These are phyloP conservation scores for Metschnikowia reukaufii DNA, from an alignment of 805 yeast genomes.

Conservation along the genomic window DNA sequence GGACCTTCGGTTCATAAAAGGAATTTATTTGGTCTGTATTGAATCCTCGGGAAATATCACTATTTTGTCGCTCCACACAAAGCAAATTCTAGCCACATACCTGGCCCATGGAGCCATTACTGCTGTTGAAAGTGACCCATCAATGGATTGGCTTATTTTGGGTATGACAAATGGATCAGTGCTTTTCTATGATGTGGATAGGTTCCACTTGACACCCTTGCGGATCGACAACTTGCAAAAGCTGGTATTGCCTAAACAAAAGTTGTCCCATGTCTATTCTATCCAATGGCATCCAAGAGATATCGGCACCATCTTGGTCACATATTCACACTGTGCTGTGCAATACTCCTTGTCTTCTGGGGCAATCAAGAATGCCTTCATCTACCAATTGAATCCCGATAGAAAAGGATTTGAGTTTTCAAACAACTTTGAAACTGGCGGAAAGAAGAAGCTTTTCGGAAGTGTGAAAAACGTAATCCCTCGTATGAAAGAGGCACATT, in stretches of 20 bases:
- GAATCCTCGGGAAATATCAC: slow-evolving; percentile 60
- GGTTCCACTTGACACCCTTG: slow-evolving; percentile 64
- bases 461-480: slow-evolving; percentile 34
- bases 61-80: slow-evolving; percentile 68
- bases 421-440: slow-evolving; percentile 31
- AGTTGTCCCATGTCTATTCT: slow-evolving; percentile 61
- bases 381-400: slow-evolving; percentile 63
- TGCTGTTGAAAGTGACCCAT: slow-evolving; percentile 76
- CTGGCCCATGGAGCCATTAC: slow-evolving; percentile 67
- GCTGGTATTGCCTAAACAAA: slow-evolving; percentile 52
- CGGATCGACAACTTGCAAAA: slow-evolving; percentile 73
- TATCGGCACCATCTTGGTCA: slow-evolving; percentile 70
- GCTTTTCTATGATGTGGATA: slow-evolving; percentile 76
- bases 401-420: slow-evolving; percentile 58
- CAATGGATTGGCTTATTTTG: slow-evolving; percentile 80
- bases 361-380: slow-evolving; percentile 53
- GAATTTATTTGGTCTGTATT: slow-evolving; percentile 75
- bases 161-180: slow-evolving; percentile 79
- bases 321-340: slow-evolving; percentile 69
- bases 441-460: slow-evolving; percentile 43
- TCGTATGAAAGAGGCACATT: slow-evolving; percentile 53
- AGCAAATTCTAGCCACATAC: slow-evolving; percentile 58
- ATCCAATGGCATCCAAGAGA: slow-evolving; percentile 89
- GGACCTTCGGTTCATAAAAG: slow-evolving; percentile 67
- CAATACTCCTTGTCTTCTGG: slow-evolving; percentile 65